phyloP scores from a whole-genome alignment of 1,284 basidiomycete genomes.

The Irpex sp. region DNA sequence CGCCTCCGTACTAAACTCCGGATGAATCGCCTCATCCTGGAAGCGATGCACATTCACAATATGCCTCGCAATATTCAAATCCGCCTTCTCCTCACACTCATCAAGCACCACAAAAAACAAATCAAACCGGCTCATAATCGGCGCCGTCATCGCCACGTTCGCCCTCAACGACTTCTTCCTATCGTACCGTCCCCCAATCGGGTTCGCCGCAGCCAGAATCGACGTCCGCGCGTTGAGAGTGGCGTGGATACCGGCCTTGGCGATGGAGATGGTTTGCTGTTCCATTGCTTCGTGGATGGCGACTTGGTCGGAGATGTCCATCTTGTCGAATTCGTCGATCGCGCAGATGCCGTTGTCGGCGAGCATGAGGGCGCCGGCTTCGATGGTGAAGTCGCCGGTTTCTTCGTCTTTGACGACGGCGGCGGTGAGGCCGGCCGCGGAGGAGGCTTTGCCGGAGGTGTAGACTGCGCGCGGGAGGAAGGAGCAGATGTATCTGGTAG shows the following conservation, averaged over 20 bases:
- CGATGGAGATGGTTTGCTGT: slow-evolving; percentile 99
- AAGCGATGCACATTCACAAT: slow-evolving; percentile 98
- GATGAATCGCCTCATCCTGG: slow-evolving; percentile 90
- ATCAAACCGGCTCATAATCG: slow-evolving; percentile 99
- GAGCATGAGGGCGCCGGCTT: slow-evolving; percentile 98
- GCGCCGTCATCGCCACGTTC: slow-evolving; percentile 98
- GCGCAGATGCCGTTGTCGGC: slow-evolving; percentile 99
- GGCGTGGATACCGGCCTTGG: slow-evolving; percentile 98
- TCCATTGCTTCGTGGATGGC: slow-evolving; percentile 99
- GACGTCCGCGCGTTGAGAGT: slow-evolving; percentile 97
- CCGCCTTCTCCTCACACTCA: slow-evolving; percentile 92
- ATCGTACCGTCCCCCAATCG: slow-evolving; percentile 94
- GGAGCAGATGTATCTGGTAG: slow-evolving; percentile 98
- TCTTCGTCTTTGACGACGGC: slow-evolving; percentile 99
- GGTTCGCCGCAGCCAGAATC: slow-evolving; percentile 97
- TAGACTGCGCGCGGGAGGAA: slow-evolving; percentile 98
- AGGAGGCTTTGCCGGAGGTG: slow-evolving; percentile 98
- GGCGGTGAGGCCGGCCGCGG: slow-evolving; percentile 97
- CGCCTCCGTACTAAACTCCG: slow-evolving; percentile 96
- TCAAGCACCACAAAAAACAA: slow-evolving; percentile 98
- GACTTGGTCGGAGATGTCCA: slow-evolving; percentile 98
- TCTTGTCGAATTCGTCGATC: slow-evolving; percentile 99
- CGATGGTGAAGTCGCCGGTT: slow-evolving; percentile 98
- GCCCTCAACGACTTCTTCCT: slow-evolving; percentile 88
- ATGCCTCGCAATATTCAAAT: slow-evolving; percentile 92